These are phyloP conservation scores for Triticum monococcum DNA, from an alignment of 176 grass and related monocot genomes.

Conservation along the genomic window DNA sequence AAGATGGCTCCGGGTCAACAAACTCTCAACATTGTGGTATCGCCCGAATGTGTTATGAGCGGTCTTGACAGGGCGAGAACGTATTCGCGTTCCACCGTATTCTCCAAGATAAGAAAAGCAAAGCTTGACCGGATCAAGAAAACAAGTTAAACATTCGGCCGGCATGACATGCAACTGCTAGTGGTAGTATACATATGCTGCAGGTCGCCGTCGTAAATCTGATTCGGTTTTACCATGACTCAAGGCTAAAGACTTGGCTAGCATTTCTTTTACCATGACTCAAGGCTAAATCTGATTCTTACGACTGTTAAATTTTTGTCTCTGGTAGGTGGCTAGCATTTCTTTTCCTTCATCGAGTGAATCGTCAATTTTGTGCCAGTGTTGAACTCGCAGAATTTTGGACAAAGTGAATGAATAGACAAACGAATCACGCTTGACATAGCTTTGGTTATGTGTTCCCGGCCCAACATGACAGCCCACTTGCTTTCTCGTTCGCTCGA, in stretches of 20 bases:
- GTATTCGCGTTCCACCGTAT: neutral
- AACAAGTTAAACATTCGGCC: neutral
- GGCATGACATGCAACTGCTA: no score
- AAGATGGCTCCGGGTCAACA: neutral
- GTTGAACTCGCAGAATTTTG: neutral
- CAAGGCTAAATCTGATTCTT: neutral
- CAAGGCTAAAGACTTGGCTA: no score
- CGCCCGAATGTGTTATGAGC: neutral
- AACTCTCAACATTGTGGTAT: neutral
- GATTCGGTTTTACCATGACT: neutral
- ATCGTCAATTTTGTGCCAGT: no score
- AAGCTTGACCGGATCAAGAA: neutral
- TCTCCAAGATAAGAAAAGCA: neutral
- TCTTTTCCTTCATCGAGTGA: neutral
- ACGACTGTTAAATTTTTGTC: neutral
- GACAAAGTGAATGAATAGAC: neutral
- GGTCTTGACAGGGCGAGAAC: neutral
- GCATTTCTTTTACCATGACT: neutral
- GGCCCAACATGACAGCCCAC: no score
- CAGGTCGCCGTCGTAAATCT: neutral
- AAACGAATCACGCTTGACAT: neutral
- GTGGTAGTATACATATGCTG: neutral
- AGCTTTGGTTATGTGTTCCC: neutral
- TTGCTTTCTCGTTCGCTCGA: no score
- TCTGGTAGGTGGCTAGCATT: neutral